A percentile compares a stretch with the other conserved stretches of the same genome.
These are phyloP conservation scores for Picea glauca DNA, from an alignment of 75 land plant genomes.

Conservation along the genomic window DNA sequence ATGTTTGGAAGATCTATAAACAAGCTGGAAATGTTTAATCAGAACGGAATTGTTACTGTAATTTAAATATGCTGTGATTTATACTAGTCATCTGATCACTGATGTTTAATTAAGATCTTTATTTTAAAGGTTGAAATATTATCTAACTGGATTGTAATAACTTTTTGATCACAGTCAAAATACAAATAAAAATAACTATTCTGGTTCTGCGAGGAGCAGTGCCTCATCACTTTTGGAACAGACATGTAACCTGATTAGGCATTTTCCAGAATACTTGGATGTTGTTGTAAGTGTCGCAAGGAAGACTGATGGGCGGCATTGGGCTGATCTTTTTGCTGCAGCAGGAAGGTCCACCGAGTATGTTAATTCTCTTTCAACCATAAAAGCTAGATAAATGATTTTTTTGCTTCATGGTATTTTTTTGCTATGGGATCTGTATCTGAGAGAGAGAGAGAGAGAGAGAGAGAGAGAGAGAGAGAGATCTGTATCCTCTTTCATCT, in stretches of 20 bases:
- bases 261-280: constrained; percentile 90
- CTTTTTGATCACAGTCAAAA: constrained; percentile 45
- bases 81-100: not conserved
- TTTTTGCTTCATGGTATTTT: not conserved
- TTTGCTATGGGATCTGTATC: not conserved
- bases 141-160: too few relatives aligned
- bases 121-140: not conserved
- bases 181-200: constrained; percentile 35
- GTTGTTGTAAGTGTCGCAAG: constrained; percentile 99
- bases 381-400: not conserved
- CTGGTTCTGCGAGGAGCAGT: constrained; percentile 18
- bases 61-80: too few relatives aligned
- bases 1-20: not conserved
- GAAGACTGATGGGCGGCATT: constrained; percentile 98
- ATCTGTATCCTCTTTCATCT: too few relatives aligned
- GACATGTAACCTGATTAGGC: constrained; percentile 76
- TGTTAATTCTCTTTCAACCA: constrained; percentile 13
- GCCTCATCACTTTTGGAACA: constrained; percentile 67
- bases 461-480: too few relatives aligned
- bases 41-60: too few relatives aligned
- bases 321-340: constrained; percentile 92
- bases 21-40: not conserved
- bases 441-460: too few relatives aligned
- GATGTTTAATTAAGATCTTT: constrained; percentile 1
- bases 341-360: constrained; percentile 99